Percentiles rank a stretch among this genome's conserved stretches.
These are phyloP conservation scores for Ochromonadaceae sp. DNA, from an alignment of 352 stramenopile genomes.

Conservation along the genomic window DNA sequence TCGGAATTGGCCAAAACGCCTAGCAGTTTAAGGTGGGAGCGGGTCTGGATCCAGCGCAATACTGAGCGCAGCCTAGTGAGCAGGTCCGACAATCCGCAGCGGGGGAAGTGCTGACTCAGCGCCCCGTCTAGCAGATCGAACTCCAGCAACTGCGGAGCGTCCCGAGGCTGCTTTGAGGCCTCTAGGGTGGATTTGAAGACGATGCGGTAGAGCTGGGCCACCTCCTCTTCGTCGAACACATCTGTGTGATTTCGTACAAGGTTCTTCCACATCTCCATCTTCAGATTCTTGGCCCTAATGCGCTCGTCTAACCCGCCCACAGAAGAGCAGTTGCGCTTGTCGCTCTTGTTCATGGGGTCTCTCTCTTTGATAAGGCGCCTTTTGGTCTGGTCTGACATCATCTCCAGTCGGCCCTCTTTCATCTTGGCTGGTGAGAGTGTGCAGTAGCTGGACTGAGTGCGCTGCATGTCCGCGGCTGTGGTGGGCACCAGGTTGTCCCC, in stretches of 20 bases:
- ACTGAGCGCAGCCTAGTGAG: background rate
- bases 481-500: background rate
- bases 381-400: no score
- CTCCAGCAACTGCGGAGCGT: background rate
- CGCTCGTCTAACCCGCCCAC: no score
- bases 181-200: constrained; percentile 2
- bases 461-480: background rate
- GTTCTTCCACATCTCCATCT: background rate
- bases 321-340: no score
- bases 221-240: background rate
- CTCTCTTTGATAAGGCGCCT: no score
- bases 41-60: constrained; percentile 3
- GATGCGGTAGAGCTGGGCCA: background rate
- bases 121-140: background rate
- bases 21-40: background rate
- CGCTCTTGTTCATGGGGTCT: no score
- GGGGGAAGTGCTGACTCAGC: background rate
- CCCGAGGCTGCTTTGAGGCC: no score
- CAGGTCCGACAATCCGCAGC: background rate
- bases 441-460: no score
- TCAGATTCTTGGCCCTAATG: constrained; percentile 1
- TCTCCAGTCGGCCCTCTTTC: background rate
- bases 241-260: no score
- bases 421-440: background rate
- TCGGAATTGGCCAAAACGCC: background rate